These are phyloP conservation scores for Bombardia bombarda DNA, from an alignment of 495 filamentous ascomycete genomes.

Conservation along the genomic window DNA sequence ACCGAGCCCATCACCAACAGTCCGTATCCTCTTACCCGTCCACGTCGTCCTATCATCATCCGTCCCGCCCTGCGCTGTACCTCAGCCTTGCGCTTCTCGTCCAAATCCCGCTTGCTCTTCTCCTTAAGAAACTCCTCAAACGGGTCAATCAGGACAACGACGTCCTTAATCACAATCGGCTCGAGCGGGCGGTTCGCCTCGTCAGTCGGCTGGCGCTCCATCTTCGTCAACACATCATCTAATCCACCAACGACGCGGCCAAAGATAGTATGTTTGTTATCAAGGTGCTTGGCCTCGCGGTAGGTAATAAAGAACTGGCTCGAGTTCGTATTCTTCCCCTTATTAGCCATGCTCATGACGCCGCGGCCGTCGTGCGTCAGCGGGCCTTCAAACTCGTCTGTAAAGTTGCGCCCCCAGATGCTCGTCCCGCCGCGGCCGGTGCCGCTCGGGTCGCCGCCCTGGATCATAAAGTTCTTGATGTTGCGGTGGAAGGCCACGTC, in stretches of 20 bases:
- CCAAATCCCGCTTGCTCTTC: conserved; percentile 42
- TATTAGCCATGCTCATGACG: conserved; percentile 91
- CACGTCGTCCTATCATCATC: conserved; percentile 84
- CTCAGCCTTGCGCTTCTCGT: conserved; percentile 44
- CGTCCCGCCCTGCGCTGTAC: conserved; percentile 44
- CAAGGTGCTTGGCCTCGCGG: conserved; percentile 70
- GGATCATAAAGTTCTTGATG: conserved; percentile 95
- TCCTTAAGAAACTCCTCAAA: conserved; percentile 86
- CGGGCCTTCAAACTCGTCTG: conserved; percentile 89
- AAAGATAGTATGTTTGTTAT: conserved; percentile 95
- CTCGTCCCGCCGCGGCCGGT: conserved; percentile 81
- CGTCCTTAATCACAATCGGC: conserved; percentile 71
- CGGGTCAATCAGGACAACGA: conserved; percentile 86
- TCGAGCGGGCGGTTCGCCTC: conserved; percentile 62
- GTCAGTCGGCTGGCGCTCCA: conserved; percentile 65
- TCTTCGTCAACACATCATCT: conserved; percentile 54
- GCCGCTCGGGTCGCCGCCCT: conserved; percentile 90
- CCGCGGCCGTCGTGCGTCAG: conserved; percentile 71
- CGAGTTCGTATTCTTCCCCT: conserved; percentile 94
- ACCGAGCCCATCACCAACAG: conserved; percentile 44
- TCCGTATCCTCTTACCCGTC: conserved; percentile 77
- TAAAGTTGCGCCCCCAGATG: conserved; percentile 85
- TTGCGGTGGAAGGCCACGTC: conserved; percentile 80
- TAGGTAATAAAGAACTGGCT: conserved; percentile 96
- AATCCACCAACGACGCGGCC: conserved; percentile 68